Base-by-base conservation (phyloP, 2,329 filamentous ascomycete species). In the Zarea fungicola region DNA sequence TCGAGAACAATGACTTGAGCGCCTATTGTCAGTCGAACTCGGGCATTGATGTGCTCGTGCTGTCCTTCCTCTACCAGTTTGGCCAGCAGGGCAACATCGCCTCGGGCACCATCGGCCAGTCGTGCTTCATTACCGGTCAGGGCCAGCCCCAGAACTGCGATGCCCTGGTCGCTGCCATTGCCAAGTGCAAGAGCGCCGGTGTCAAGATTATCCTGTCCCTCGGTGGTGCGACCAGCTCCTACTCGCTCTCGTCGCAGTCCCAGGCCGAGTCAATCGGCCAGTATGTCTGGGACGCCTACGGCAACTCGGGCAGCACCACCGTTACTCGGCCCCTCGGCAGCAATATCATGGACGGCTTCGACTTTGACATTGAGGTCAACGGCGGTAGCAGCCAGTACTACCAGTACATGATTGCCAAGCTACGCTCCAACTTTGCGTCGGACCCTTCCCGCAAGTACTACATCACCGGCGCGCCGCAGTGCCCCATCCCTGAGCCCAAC, bases 401-500 rank as follows among this genome's bases (percentile, higher is more conserved):
- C 51, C 42, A 48, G 36, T 53, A 42, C 48, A 32, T 58, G 47
- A 56, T 59, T 37, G 31, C 40, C 18, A 55, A 50, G 49, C 53
- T 59, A 4, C 55, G 57, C 21, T 43, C 48, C 28, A 58, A 58
- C 51, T 58, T 59, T 31, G 54, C 49, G 25, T 31, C 29, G 22
- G 51, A 52, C 35, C 21, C 47, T 3, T 29, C 39, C 48, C 47
- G 50, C 34, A 43, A 46, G 18, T 74, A 71, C 53, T 70, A 74
- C 54, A 71, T 80, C 53, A 67, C 69, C 0, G 71, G 65, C 5
- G 69, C 71, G 6, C 72, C 72, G n/a, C 69, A 75, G 55, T 75
- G 72, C 57, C 66, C 69, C 7, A 61, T 66, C 19, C 43, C 48
- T 3, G 50, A 63, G 43, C 34, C 59, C 55, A 63, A 68, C 57